These are phyloP conservation scores for Flaveria trinervia DNA, from an alignment of 129 eudicot species.

Conservation along the genomic window DNA sequence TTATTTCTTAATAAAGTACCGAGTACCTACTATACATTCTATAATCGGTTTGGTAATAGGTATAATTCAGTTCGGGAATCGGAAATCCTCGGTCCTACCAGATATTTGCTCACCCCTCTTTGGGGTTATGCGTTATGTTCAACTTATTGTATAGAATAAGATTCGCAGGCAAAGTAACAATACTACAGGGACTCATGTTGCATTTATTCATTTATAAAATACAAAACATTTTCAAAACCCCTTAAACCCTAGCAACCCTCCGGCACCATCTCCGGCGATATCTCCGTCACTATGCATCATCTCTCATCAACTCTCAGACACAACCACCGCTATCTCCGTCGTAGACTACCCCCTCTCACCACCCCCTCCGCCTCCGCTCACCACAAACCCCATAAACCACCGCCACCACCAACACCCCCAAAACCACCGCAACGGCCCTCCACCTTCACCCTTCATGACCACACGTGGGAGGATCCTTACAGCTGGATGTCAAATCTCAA, in stretches of 20 bases:
- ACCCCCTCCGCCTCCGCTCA: slow-evolving; percentile 37
- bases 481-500: slow-evolving; percentile 89
- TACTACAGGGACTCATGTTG: not conserved
- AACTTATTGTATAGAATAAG: too few species aligned
- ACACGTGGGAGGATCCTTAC: slow-evolving; percentile 80
- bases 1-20: too few species aligned
- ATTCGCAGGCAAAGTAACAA: not conserved
- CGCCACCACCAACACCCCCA: slow-evolving; percentile 62
- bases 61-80: too few species aligned
- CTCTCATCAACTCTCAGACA: slow-evolving; percentile 31
- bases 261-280: slow-evolving; percentile 25
- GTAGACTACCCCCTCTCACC: not conserved
- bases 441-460: slow-evolving; percentile 55
- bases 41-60: too few species aligned
- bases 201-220: not conserved
- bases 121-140: too few species aligned
- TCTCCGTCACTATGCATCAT: slow-evolving; percentile 49
- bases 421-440: slow-evolving; percentile 67
- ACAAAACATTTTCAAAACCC: slow-evolving; percentile 10
- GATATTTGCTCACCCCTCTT: too few species aligned
- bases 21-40: too few species aligned
- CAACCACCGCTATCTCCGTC: slow-evolving; percentile 36
- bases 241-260: slow-evolving; percentile 25
- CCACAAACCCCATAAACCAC: slow-evolving; percentile 61
- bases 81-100: too few species aligned